Evolutionary conservation across 306 rosid genomes (phyloP).

Genomic region (Cajanus cajan): DNA sequence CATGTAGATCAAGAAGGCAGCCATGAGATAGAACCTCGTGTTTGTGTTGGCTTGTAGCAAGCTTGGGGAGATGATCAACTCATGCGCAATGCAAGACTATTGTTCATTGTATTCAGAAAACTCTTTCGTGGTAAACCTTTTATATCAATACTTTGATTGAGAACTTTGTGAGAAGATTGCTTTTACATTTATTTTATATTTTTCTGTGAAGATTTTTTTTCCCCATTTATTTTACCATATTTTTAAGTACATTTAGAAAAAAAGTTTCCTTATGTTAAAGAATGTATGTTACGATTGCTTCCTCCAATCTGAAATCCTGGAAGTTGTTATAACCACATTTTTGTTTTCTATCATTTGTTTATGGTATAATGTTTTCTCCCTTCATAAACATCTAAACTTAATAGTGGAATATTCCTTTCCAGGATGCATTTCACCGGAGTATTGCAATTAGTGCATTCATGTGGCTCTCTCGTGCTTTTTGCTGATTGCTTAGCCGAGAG

Average conservation of each 20-base stretch:
- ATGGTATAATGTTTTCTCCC: neutral
- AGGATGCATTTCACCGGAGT: constrained; percentile 22
- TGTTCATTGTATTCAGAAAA: neutral
- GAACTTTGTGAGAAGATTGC: neutral
- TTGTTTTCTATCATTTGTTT: neutral
- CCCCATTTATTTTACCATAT: no score
- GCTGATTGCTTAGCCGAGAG: neutral
- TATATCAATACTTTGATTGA: neutral
- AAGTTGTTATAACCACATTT: neutral
- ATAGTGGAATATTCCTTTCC: neutral
- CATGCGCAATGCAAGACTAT: constrained; percentile 28
- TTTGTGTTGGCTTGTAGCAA: constrained; percentile 32
- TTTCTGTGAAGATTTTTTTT: no score
- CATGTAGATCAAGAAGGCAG: constrained; percentile 39
- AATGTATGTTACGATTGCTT: constrained; percentile 4
- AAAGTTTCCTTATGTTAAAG: neutral
- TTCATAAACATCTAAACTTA: neutral
- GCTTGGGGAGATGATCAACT: neutral
- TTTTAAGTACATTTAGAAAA: neutral
- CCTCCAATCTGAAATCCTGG: neutral
- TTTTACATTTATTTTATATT: neutral
- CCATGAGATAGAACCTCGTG: constrained; percentile 28
- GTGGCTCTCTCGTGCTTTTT: neutral
- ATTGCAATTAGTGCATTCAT: neutral
- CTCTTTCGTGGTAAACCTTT: neutral